phyloP scores from a whole-genome alignment of 805 yeast species.

The Barnettozyma sucrosica region DNA sequence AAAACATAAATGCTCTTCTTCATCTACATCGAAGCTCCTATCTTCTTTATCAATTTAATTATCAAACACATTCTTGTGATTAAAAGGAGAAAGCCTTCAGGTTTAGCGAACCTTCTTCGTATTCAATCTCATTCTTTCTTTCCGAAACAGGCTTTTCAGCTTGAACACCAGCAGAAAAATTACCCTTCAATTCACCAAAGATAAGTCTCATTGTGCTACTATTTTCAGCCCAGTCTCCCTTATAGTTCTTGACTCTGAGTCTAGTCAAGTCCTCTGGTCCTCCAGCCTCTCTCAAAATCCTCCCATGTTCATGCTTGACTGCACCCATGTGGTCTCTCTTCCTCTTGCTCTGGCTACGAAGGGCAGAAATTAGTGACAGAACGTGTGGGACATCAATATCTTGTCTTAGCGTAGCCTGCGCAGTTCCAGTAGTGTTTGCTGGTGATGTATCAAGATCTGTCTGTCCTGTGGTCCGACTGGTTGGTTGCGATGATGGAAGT shows the following conservation, averaged over 20 bases:
- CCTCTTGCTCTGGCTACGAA: constrained; percentile 9
- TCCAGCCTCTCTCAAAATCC: constrained; percentile 10
- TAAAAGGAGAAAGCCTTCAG: not conserved
- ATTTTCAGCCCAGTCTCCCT: constrained; percentile 25
- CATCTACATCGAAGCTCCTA: no score
- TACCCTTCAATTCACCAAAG: not conserved
- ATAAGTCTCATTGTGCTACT: constrained; percentile 14
- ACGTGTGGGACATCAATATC: constrained; percentile 24
- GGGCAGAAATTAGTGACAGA: constrained; percentile 10
- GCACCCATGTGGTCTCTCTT: constrained; percentile 17
- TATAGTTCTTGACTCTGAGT: constrained; percentile 23
- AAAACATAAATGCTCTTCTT: no score
- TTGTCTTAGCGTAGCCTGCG: constrained; percentile 14
- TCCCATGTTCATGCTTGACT: constrained; percentile 14
- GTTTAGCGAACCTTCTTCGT: not conserved
- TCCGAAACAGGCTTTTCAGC: not conserved
- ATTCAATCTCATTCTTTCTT: not conserved
- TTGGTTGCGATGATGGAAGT: not conserved
- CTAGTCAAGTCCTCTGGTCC: constrained; percentile 17
- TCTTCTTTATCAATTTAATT: no score
- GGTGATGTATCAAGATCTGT: not conserved
- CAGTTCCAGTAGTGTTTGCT: not conserved
- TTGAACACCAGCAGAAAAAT: not conserved
- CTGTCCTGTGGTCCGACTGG: not conserved
- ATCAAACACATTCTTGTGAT: not conserved